Evolutionary conservation across 2,329 filamentous ascomycete genomes (phyloP), one percentile per base, ranked within the genome.

Genomic region (Karstenula rhodostoma): DNA sequence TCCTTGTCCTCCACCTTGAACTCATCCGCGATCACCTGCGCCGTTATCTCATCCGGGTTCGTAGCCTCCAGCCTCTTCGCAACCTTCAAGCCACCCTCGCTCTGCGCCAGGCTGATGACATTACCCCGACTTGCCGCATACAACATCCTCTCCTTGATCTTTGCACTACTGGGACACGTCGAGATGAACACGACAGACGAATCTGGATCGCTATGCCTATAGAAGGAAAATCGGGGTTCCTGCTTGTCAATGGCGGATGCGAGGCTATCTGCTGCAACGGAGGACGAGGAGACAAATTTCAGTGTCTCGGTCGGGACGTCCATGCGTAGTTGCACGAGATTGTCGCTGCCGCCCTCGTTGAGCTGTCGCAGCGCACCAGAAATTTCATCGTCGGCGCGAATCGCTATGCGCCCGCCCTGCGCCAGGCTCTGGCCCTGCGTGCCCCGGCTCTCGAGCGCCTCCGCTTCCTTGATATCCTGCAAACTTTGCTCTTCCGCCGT

Each of bases 141-240:
- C 72, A 95, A 79, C 92, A 96, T 96, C 65, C 91, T 85, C 79
- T 91, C 90, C 81, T 92, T 94, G 81, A 95, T 91, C 79, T 89
- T 91, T 55, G 84, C 87, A 29, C 82, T 85, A 0, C 86, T 81
- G 0, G 92, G 92, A 76, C 91, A 93, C 6, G 91, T 94, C 80
- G 93, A 94, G 74, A 95, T 88, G 81, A 95, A 95, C 6, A 94
- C 82, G 50, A 94, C 81, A 2, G 82, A 84, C 55, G 82, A 80
- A 62, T 87, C 68, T 3, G 73, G 79, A 44, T 84, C 84, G 71
- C 90, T 85, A 76, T 88, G 91, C 29, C 89, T 85, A 82, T 90
- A 95, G 75, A 95, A 93, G 7, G 89, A 90, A 76, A 92, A 94
- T 46, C 92, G 85, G 4, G 92, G 92, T 76, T 93, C 90, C 22